Base-by-base conservation (phyloP, 83 land plant species). In the Larix sibirica region DNA sequence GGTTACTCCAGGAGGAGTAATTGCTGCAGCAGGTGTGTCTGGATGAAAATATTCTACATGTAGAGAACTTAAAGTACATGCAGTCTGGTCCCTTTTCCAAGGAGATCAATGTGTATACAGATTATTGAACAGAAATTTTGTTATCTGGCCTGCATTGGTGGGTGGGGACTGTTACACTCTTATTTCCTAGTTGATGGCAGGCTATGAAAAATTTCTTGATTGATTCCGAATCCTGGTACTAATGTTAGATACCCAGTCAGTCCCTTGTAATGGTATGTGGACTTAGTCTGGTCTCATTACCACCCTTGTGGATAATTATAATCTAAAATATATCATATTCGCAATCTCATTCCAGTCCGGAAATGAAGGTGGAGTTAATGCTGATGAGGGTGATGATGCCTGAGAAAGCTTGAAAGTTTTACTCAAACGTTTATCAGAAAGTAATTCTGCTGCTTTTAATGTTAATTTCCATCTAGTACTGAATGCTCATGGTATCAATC, bases 21-120 rank as follows among this genome's bases (percentile, higher is more conserved):
- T 85, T 58, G 58, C 90, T 78, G 95, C 93, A 68, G 88, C 91
- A 87, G 95, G 95, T 90, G 20, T 6, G 54, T n/a, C 14, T 44
- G 24, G 23, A 73, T 16, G 77, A 73, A 73, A 44, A 40, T 50
- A 0, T 44, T 44, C 56, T 73, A 73, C 26, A 18, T 70, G 20
- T 36, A 20, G 74, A 70, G 21, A 70, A 36, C 7, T 36, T 18
- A 56, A 56, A 56, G 3, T 56, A 56, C 59, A 18, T 70, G 8
- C 33, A 8, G 21, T 20, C 7, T 71, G 76, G 54, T 38, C 50
- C n/a, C 24, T 9, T 71, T 71, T 71, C 44, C n/a, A 71, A 42
- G 4, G 21, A 40, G 56, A n/a, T 40, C n/a, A 20, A 17, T 70
- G 74, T 42, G 40, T 70, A 70, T 73, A 44, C 8, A 42, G 58